A percentile compares a stretch with the other conserved stretches of the same genome.
Conservation (phyloP, 208 protist species). For the Trichomonas gallinae region DNA sequence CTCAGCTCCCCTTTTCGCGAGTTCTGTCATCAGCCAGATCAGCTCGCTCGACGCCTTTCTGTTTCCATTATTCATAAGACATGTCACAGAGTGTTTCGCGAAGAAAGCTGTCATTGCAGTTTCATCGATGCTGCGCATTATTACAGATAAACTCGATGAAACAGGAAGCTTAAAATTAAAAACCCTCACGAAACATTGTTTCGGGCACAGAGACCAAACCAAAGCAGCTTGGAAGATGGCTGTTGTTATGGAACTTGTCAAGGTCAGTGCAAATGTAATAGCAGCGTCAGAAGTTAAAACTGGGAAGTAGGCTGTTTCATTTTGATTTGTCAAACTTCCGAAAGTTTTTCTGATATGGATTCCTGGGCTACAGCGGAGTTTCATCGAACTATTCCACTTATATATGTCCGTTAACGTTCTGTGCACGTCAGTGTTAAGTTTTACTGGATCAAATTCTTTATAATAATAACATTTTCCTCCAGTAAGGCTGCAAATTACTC, state of each 20-base stretch:
- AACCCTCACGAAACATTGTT: neutral
- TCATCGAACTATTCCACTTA: neutral
- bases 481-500: neutral
- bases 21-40: neutral
- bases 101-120: neutral
- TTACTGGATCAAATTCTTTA: neutral
- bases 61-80: neutral
- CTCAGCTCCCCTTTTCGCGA: neutral
- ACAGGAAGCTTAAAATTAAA: neutral
- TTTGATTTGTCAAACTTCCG: neutral
- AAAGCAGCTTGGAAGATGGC: neutral
- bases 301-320: neutral
- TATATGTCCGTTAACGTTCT: neutral
- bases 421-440: neutral
- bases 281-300: neutral
- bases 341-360: neutral
- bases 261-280: neutral
- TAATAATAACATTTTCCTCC: neutral
- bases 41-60: neutral
- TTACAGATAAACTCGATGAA: neutral
- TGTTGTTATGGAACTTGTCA: neutral
- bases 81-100: neutral
- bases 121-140: neutral
- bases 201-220: neutral
- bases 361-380: neutral